Base-by-base conservation (phyloP, 495 filamentous ascomycete genomes). In the Podospora didyma region DNA sequence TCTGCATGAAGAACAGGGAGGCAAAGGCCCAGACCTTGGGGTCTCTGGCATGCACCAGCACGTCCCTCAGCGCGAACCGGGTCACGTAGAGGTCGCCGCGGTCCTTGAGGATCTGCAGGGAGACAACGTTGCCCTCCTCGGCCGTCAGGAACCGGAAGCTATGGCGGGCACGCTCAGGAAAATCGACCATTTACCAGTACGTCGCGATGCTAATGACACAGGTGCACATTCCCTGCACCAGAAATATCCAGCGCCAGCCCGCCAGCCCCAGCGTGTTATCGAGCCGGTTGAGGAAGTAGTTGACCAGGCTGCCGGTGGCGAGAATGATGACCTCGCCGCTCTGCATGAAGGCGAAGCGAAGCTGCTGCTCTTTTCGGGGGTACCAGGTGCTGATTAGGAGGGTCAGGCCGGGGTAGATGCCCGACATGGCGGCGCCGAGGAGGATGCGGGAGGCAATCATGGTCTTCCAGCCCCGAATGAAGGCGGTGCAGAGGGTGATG, bases 171-270 rank as follows among this genome's bases (percentile, higher is more conserved):
- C 85, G 80, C 51, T 91, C 88, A 0, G 89, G 89, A 58, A 93
- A 93, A 60, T 90, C 88, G 23, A 91, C 77, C 66, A 92, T 90
- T 86, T 86, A 90, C 73, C 83, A 86, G 61, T 86, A 92, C 0
- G 86, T 90, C 3, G 77, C 51, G n/a, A 88, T 60, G 6, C 87
- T 87, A 42, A 92, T 69, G 1, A 88, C 69, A 58, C 77, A 82
- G n/a, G 87, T 73, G 53, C 88, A 83, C 0, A 78, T 31, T 3
- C 74, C 75, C 66, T 92, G 87, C 2, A 91, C 83, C 6, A 91
- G 64, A 54, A 83, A 90, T 83, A 89, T 90, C 82, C 86, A 90
- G 16, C 86, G 78, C 88, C 88, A 92, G 11, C 88, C 87, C 6
- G 79, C 80, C 12, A 91, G 60, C 1, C 82, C 84, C 3, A 70